Evolutionary conservation across 192 early-diverging fungal genomes (phyloP).

Genomic region (Phycomyces nitens): DNA sequence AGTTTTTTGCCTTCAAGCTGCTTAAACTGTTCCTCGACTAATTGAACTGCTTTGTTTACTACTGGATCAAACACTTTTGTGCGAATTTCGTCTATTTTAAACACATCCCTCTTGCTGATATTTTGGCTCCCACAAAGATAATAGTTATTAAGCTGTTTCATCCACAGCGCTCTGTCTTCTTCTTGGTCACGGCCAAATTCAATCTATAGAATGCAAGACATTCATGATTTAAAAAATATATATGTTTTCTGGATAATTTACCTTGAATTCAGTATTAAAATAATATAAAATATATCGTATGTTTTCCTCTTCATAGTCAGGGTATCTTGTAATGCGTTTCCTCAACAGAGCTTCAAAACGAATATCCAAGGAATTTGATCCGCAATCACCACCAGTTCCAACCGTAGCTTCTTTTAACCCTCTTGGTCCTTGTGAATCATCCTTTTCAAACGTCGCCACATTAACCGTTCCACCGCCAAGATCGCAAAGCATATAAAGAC

Average conservation of each 20-base stretch:
- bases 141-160: conserved; percentile 25
- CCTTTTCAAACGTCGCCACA: conserved; percentile 17
- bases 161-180: no score
- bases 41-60: conserved; percentile 31
- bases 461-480: conserved; percentile 46
- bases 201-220: no score
- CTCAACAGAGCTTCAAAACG: conserved; percentile 32
- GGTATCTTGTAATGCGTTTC: conserved; percentile 28
- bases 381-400: conserved; percentile 35
- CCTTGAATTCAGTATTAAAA: conserved; percentile 38
- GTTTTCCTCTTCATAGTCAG: conserved; percentile 8
- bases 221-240: no score
- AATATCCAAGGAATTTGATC: conserved; percentile 40
- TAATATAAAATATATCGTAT: conserved; percentile 26
- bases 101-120: conserved; percentile 28
- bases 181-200: conserved; percentile 31
- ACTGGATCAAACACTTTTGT: conserved; percentile 47
- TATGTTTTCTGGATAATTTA: no score
- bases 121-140: no score
- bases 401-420: background rate
- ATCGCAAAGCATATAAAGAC: conserved; percentile 45
- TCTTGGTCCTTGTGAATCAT: background rate
- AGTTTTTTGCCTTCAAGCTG: conserved; percentile 28
- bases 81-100: conserved; percentile 30
- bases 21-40: conserved; percentile 40